Conservation (phyloP, 371 early-diverging fungal genomes). For the Mortierella sp. region DNA sequence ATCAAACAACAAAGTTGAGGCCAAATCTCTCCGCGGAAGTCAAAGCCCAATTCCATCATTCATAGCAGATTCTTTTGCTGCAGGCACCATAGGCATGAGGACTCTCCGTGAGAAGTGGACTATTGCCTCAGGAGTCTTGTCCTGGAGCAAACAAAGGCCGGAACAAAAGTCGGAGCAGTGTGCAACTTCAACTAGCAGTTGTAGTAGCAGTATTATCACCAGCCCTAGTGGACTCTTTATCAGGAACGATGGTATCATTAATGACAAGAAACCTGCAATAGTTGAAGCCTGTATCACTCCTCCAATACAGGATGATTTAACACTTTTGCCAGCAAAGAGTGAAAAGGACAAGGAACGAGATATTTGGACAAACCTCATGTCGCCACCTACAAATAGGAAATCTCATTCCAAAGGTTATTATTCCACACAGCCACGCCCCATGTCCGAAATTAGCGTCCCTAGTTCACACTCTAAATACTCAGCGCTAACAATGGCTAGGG, state of each 20-base stretch:
- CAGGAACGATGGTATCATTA: conserved; percentile 41
- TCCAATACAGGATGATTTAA: conserved; percentile 18
- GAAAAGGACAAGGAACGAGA: conserved; percentile 19
- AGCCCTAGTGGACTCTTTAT: conserved; percentile 50
- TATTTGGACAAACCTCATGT: conserved; percentile 22
- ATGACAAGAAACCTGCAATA: conserved; percentile 48
- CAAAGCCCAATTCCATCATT: conserved; percentile 49
- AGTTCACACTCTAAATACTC: conserved; percentile 27
- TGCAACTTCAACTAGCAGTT: conserved; percentile 10
- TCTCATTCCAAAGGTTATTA: background rate
- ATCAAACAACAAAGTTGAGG: conserved; percentile 9
- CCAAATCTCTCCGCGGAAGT: conserved; percentile 25
- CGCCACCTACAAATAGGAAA: conserved; percentile 17
- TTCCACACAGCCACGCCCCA: conserved; percentile 22
- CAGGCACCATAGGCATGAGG: conserved; percentile 43
- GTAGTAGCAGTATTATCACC: conserved; percentile 26
- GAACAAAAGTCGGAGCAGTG: conserved; percentile 6
- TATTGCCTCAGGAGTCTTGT: conserved; percentile 42
- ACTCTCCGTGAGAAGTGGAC: conserved; percentile 51
- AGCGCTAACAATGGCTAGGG: conserved; percentile 35
- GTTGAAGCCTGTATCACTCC: conserved; percentile 41
- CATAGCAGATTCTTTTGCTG: conserved; percentile 43
- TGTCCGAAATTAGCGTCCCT: conserved; percentile 37
- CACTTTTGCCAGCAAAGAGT: conserved; percentile 7
- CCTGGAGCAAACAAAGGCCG: conserved; percentile 36